These are phyloP conservation scores for Tylopilus sp. DNA, from an alignment of 1,284 basidiomycete genomes.

Conservation along the genomic window DNA sequence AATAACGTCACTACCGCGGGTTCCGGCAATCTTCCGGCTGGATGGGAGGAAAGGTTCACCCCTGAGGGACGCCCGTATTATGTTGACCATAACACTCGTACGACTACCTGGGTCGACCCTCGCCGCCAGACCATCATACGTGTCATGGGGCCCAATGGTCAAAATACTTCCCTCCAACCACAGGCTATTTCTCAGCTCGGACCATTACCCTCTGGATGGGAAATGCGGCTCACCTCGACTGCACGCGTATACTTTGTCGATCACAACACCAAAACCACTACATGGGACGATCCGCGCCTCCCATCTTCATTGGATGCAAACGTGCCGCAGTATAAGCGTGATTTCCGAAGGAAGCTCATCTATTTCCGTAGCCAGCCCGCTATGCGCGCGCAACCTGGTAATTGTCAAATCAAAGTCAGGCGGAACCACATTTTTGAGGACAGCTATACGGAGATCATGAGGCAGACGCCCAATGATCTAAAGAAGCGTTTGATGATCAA, in stretches of 20 bases:
- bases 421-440: constrained; percentile 94
- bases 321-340: constrained; percentile 95
- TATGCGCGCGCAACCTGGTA: constrained; percentile 82
- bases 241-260: constrained; percentile 95
- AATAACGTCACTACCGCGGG: constrained; percentile 70
- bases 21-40: constrained; percentile 77
- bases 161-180: constrained; percentile 75
- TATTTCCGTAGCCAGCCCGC: constrained; percentile 96
- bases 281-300: constrained; percentile 92
- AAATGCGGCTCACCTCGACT: constrained; percentile 93
- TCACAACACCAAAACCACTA: constrained; percentile 96
- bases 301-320: constrained; percentile 82
- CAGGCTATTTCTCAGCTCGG: constrained; percentile 89
- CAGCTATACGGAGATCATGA: constrained; percentile 94
- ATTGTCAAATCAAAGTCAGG: constrained; percentile 92
- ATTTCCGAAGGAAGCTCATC: constrained; percentile 92
- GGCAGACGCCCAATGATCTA: constrained; percentile 87
- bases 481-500: constrained; percentile 98
- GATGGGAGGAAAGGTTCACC: constrained; percentile 95
- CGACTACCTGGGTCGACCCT: constrained; percentile 95
- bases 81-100: constrained; percentile 91
- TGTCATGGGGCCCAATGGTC: constrained; percentile 84
- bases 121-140: constrained; percentile 85
- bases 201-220: constrained; percentile 90
- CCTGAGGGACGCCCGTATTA: constrained; percentile 93